phyloP scores from a whole-genome alignment of 2,329 filamentous ascomycete species.

The Aspergillus fijiensis region DNA sequence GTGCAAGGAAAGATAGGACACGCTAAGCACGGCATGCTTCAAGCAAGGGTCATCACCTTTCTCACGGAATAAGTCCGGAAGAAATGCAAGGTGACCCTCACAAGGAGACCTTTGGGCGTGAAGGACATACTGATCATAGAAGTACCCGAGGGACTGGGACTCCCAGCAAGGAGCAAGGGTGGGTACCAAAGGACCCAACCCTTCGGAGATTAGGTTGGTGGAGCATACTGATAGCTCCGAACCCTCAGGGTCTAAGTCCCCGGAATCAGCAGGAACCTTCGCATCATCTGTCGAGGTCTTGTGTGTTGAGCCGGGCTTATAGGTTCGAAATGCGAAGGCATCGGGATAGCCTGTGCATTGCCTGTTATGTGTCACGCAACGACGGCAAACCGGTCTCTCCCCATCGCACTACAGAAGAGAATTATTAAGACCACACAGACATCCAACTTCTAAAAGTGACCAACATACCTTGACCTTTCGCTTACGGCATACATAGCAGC shows the following conservation, averaged over 20 bases:
- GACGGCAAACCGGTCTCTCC: neutral
- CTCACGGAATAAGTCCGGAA: neutral
- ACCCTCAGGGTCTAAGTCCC: too few species aligned
- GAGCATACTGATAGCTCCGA: too few species aligned
- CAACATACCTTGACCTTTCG: conserved; percentile 7
- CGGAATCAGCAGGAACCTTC: neutral
- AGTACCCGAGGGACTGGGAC: conserved; percentile 3
- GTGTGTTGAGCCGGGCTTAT: neutral
- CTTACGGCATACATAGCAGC: conserved; percentile 6
- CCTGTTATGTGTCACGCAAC: neutral
- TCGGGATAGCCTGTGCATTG: conserved; percentile 4
- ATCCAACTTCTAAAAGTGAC: neutral
- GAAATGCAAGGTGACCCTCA: conserved; percentile 1
- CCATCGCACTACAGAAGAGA: neutral
- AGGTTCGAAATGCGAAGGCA: conserved; percentile 1
- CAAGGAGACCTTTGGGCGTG: conserved; percentile 1
- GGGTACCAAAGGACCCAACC: too few species aligned
- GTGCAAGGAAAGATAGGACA: neutral
- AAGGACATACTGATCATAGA: conserved; percentile 2
- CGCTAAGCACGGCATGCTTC: conserved; percentile 1
- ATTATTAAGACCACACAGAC: too few species aligned
- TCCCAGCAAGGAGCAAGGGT: neutral
- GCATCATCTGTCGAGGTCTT: neutral
- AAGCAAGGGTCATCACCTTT: neutral
- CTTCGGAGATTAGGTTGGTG: too few species aligned